Evolutionary conservation across 192 early-diverging fungal genomes (phyloP).

Genomic region (Diversispora eburnea): DNA sequence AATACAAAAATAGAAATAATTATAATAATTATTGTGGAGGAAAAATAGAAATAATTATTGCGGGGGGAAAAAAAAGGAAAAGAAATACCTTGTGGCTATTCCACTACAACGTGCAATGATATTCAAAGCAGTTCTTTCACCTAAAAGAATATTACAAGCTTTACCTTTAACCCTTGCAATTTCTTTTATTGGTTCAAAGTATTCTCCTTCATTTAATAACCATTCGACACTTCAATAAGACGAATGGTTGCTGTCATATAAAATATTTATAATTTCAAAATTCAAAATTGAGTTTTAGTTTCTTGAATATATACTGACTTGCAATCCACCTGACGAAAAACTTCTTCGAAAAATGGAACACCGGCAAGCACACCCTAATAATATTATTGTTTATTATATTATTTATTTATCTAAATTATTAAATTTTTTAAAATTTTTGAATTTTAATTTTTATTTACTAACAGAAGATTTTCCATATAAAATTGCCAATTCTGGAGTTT

Average conservation of each 20-base stretch:
- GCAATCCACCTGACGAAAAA: constrained; percentile 89
- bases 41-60: neutral
- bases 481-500: constrained; percentile 73
- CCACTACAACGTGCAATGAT: constrained; percentile 92
- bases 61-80: constrained; percentile 11
- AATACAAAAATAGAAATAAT: neutral
- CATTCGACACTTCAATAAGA: constrained; percentile 70
- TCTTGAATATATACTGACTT: constrained; percentile 45
- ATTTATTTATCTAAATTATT: neutral
- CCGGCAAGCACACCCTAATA: constrained; percentile 82
- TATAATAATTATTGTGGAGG: neutral
- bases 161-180: constrained; percentile 82
- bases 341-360: constrained; percentile 92
- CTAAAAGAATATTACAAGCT: constrained; percentile 81
- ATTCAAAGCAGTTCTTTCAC: constrained; percentile 93
- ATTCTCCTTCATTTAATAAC: constrained; percentile 74
- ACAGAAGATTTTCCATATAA: constrained; percentile 80
- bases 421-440: neutral
- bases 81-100: constrained; percentile 70
- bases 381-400: neutral
- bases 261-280: constrained; percentile 3
- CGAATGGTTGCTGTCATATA: neutral
- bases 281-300: neutral
- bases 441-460: neutral
- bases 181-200: constrained; percentile 66